Base-by-base conservation (phyloP, 306 rosid genomes). In the Biancaea sappan region DNA sequence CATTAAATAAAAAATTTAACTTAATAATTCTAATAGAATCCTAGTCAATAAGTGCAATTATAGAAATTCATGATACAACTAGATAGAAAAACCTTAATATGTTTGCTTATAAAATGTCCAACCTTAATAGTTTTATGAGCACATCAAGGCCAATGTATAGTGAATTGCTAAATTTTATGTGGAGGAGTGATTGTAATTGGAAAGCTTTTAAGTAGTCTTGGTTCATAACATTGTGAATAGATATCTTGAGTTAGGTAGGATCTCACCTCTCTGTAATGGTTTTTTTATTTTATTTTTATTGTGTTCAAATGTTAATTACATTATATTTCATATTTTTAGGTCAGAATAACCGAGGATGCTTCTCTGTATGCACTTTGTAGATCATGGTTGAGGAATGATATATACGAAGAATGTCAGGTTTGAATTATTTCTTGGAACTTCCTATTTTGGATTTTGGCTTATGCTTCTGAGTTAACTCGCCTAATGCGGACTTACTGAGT, bases 301-400 rank as follows among this genome's bases (percentile, higher is more conserved):
- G 48, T 53, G 1, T 62, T 66, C 19, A 71, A 40, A 21, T 56
- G 1, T 58, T 69, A 21, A 66, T 66, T 66, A 11, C 32, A 44
- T 51, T 59, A 18, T 32, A 40, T 54, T 79, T 69, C 62, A 66
- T 66, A 34, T 67, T 72, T 74, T 46, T 76, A 90, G 96, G 90
- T 90, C 54, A 81, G 85, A 76, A 73, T 90, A 69, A 76, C 79
- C 44, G 89, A 88, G 37, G 89, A 84, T 51, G 88, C 86, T 67
- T 86, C 96, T 72, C 82, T 90, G 12, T 90, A 87, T 78, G 85
- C 82, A 5, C 90, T 84, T 69, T 87, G 92, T 72, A 83, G 89
- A 40, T 90, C 96, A 22, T 90, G 96, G 92, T 56, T 88, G 77
- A 84, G 78, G 76, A 86, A 90, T 77, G 86, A 84, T 74, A 12